Conservation (phyloP, 78 protist species). For the Protostelium mycophagum region DNA sequence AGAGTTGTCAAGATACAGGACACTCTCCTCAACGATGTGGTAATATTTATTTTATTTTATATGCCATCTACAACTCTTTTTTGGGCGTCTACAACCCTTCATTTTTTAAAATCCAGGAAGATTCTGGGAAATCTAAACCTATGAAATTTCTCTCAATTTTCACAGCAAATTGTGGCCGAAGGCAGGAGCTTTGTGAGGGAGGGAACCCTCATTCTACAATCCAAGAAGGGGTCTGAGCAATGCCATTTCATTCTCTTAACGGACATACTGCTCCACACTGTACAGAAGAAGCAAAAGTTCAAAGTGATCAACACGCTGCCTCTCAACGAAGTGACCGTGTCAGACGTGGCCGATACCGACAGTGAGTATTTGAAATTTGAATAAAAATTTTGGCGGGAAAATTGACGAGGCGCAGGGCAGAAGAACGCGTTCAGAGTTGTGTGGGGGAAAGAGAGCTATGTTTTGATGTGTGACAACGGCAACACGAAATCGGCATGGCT, state of each 20-base stretch:
- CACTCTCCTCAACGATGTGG: conserved; percentile 1
- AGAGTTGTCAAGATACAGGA: conserved; percentile 53
- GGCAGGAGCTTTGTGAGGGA: neutral
- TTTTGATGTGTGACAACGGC: neutral
- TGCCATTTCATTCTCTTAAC: neutral
- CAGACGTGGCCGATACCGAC: neutral
- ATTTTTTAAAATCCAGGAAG: no score
- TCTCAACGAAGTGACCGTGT: neutral
- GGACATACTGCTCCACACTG: neutral
- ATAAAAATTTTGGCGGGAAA: no score
- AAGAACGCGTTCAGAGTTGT: neutral
- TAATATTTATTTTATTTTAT: no score
- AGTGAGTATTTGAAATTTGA: neutral
- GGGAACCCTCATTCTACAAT: neutral
- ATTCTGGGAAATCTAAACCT: no score
- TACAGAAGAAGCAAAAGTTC: neutral
- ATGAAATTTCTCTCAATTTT: no score
- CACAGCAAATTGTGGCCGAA: neutral
- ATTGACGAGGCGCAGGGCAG: no score
- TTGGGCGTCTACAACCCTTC: no score
- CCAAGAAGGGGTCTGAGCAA: neutral
- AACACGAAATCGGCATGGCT: neutral
- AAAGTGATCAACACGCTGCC: neutral
- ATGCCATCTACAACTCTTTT: no score
- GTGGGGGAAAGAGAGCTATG: neutral